phyloP scores from a whole-genome alignment of 2,329 filamentous ascomycete genomes.

The Trichoderma hamatum region DNA sequence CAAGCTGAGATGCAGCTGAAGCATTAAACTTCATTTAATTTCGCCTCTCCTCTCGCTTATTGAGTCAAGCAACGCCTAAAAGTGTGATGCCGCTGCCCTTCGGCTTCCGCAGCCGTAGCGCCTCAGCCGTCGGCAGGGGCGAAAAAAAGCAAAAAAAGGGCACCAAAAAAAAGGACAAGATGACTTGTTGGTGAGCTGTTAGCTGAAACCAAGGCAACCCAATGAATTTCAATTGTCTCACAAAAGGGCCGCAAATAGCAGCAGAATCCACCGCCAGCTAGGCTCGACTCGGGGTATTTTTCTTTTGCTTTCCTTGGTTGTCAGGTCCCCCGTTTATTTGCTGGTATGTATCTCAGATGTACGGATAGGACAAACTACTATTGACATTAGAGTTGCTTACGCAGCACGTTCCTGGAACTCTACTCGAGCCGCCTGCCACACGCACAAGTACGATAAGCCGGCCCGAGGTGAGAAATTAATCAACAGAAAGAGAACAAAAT shows the following conservation, averaged over 20 bases:
- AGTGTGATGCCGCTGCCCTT: neutral
- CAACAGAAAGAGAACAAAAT: neutral
- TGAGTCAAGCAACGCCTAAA: neutral
- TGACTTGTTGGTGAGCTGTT: neutral
- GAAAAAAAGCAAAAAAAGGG: neutral
- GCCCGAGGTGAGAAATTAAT: neutral
- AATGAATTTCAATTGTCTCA: slow-evolving; percentile 18
- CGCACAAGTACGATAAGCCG: neutral
- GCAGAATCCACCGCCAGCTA: neutral
- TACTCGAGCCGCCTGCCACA: neutral
- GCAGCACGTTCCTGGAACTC: neutral
- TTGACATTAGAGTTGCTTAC: neutral
- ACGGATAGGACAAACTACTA: neutral
- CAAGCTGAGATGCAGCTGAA: neutral
- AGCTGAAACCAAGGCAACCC: slow-evolving; percentile 15
- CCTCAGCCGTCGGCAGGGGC: slow-evolving; percentile 21
- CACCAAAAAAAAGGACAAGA: neutral
- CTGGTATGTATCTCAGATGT: neutral
- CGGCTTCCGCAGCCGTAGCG: slow-evolving; percentile 3
- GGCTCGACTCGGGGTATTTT: neutral
- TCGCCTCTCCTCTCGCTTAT: neutral
- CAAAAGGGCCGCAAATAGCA: slow-evolving; percentile 9
- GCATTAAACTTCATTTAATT: neutral
- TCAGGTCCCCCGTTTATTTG: neutral
- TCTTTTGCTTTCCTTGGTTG: neutral